Percentiles rank a stretch among this genome's conserved stretches.
These are phyloP conservation scores for Amoebophrya sp. DNA, from an alignment of 169 alveolate genomes.

Conservation along the genomic window DNA sequence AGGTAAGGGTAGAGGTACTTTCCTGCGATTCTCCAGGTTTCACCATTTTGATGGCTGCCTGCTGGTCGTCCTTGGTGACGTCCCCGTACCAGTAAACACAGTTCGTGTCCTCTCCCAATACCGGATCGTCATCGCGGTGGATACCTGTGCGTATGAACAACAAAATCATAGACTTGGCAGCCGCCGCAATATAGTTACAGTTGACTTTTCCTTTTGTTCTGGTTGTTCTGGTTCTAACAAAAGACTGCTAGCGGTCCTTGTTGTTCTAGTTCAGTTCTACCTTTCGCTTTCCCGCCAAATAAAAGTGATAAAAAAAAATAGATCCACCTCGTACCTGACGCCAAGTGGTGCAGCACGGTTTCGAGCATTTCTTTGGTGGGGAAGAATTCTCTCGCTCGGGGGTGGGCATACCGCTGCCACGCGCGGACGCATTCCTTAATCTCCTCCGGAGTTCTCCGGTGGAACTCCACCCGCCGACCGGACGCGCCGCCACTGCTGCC, in stretches of 20 bases:
- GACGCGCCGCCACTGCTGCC: too few relatives aligned
- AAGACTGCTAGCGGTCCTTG: not conserved
- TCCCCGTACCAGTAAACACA: conserved; percentile 36
- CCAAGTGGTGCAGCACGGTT: not conserved
- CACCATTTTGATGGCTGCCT: conserved; percentile 23
- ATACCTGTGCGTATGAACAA: not conserved
- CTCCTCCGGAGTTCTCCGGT: too few relatives aligned
- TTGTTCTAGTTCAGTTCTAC: too few relatives aligned
- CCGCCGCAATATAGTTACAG: not conserved
- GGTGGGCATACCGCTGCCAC: conserved; percentile 29
- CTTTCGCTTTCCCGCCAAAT: too few relatives aligned
- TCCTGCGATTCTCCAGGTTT: conserved; percentile 33
- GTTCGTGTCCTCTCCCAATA: conserved; percentile 28
- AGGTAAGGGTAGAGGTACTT: too few relatives aligned
- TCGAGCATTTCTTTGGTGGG: not conserved
- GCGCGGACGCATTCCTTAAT: not conserved
- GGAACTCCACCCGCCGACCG: too few relatives aligned
- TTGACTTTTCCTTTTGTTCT: not conserved
- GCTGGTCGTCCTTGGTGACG: conserved; percentile 32
- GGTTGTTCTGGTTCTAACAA: not conserved
- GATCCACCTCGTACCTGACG: not conserved
- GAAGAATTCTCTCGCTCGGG: conserved; percentile 36
- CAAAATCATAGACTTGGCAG: not conserved
- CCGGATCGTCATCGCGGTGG: conserved; percentile 30
- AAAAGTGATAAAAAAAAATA: too few relatives aligned